A percentile compares a stretch with the other conserved stretches of the same genome.
Conservation (phyloP, 768 basidiomycete species). For the Kwoniella heveanensis region DNA sequence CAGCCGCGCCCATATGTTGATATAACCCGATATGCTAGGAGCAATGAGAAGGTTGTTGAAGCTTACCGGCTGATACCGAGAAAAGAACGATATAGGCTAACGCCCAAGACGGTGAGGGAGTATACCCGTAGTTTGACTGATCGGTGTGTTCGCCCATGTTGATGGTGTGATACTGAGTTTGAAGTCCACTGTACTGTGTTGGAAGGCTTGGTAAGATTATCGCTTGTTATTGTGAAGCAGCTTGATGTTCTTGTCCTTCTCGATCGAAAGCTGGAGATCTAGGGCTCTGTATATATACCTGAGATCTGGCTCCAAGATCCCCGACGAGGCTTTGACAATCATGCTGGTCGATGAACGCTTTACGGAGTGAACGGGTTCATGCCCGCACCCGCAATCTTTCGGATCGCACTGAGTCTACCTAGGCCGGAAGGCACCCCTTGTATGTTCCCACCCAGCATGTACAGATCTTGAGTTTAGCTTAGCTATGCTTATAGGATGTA, state of each 20-base stretch:
- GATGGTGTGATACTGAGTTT: neutral
- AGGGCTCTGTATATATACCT: too few relatives aligned
- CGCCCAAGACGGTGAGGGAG: constrained; percentile 37
- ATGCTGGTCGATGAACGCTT: neutral
- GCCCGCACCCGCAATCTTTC: neutral
- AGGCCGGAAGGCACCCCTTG: neutral
- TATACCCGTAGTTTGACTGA: constrained; percentile 45
- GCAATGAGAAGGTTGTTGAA: neutral
- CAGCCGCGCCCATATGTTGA: neutral
- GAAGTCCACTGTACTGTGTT: too few relatives aligned
- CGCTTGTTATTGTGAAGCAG: too few relatives aligned
- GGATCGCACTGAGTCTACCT: too few relatives aligned
- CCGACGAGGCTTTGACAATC: too few relatives aligned
- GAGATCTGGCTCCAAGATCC: too few relatives aligned
- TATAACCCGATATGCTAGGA: neutral
- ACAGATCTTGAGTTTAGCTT: too few relatives aligned
- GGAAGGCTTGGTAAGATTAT: too few relatives aligned
- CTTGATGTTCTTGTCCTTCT: too few relatives aligned
- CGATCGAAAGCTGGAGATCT: too few relatives aligned
- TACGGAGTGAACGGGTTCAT: neutral
- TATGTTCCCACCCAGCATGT: too few relatives aligned
- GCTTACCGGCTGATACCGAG: constrained; percentile 39
- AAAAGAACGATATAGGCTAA: constrained; percentile 52
- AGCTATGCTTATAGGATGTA: too few relatives aligned
- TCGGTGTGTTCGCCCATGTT: constrained; percentile 23